Base-by-base conservation (phyloP, 1,139 yeast species). In the Candida gigantensis region DNA sequence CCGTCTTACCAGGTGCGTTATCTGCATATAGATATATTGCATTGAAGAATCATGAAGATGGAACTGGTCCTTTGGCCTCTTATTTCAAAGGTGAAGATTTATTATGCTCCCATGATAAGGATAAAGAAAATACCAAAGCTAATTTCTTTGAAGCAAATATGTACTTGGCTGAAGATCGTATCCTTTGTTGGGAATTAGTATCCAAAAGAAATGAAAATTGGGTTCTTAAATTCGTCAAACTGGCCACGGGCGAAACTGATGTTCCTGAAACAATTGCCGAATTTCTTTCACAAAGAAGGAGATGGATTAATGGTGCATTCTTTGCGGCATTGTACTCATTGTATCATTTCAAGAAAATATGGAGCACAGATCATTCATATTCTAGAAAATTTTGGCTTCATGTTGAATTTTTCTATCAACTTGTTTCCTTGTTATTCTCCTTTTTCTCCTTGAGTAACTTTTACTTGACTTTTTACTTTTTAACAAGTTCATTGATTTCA, bases 261-360 rank as follows among this genome's bases (percentile, higher is more conserved):
- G 97, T 92, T 33, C 98, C 98, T 3, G 97, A 90, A 56, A 71
- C 81, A 5, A 72, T 90, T 31, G 78, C 97, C 0, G 98, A 92
- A 58, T 90, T 92, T 55, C 80, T 92, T 41, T 81, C 95, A 11
- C 98, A 92, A 64, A 81, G 98, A 68, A 79, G 98, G 67, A 81
- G 98, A 66, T 92, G 98, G 98, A 78, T 92, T 38, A 92, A 92
- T 59, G 98, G 98, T 65, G 96, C 98, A 0, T 80, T 90, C 55
- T 92, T 92, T 65, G 97, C 98, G 2, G 97, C 97, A 1, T 66
- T 92, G 41, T 92, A 84, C 56, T 82, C 97, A 0, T 87, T 86
- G 54, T 59, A 85, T 15, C 89, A 89, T 55, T 84, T 83, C 57
- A 72, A 72, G 41, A 86, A 82, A 52, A 81, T 92, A 33, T 90